Evolutionary conservation across 192 early-diverging fungal genomes (phyloP), one percentile per base, ranked within the genome.

Genomic region (Endogone sp.): DNA sequence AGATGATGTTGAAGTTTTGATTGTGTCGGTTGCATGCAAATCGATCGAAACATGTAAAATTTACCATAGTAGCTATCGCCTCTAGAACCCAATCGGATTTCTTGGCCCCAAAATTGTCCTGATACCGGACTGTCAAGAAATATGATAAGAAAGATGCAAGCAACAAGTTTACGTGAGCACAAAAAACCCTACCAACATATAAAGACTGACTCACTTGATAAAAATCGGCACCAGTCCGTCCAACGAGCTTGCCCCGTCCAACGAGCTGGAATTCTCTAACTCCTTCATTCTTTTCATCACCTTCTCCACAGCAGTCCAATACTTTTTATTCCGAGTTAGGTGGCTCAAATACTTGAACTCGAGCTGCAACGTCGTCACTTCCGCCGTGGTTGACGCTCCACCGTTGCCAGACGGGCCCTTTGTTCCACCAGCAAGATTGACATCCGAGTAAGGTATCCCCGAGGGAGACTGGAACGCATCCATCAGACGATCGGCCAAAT

Each of bases 61-160:
- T 60, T 85, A 89, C 90, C 91, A 80, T 98, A 98, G 69, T 95
- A 98, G 66, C 91, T 93, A 58, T 98, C 96, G 1, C 91, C 91
- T 11, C 86, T 74, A 21, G 89, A 88, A 2, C 96, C 94, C 29
- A 96, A 80, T 24, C 92, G 79, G 26, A 94, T 86, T 44, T 85
- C 85, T 25, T 63, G 29, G 1, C 85, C 81, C n/a, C 65, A 56
- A 69, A 90, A 91, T 24, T 83, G 23, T 11, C 89, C 91, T 60
- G 71, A 80, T 24, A 84, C 63, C 11, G 87, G 82, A 59, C 79
- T 84, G 32, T 29, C 44, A 31, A 63, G 0, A 49, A 49, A 44
- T 13, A 44, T 44, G 37, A n/a, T 49, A 49, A 49, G 37, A 49
- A 49, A 11, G 37, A n/a, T n/a, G n/a, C n/a, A n/a, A n/a, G n/a